Conservation (phyloP, 2,329 filamentous ascomycete species). For the Chrysoporthe deuterocubensis region DNA sequence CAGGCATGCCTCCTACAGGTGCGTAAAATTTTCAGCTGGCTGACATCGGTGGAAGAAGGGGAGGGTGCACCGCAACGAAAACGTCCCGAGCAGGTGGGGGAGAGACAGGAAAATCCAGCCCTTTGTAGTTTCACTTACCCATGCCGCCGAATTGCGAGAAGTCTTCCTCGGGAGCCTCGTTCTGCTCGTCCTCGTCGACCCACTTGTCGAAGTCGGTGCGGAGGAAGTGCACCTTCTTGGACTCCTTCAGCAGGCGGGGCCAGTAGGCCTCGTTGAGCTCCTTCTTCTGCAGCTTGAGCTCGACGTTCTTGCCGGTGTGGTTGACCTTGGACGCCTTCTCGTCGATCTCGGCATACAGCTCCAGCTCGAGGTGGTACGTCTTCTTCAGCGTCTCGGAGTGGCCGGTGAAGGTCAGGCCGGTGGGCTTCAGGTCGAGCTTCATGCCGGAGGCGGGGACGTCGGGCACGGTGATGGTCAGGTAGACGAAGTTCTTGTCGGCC, state of each 20-base stretch:
- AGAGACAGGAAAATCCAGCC: slow-evolving; percentile 14
- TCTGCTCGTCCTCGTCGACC: slow-evolving; percentile 98
- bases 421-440: slow-evolving; percentile 82
- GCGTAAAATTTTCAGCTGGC: slow-evolving; percentile 31
- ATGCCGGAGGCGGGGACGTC: slow-evolving; percentile 78
- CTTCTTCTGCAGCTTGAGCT: slow-evolving; percentile 96
- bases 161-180: slow-evolving; percentile 85
- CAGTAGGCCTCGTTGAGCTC: slow-evolving; percentile 93
- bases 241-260: slow-evolving; percentile 90
- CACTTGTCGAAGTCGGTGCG: slow-evolving; percentile 99
- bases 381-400: slow-evolving; percentile 82
- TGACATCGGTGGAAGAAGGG: background rate
- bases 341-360: slow-evolving; percentile 92
- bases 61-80: slow-evolving; percentile 11
- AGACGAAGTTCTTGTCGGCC: slow-evolving; percentile 88
- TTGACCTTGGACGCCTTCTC: slow-evolving; percentile 79
- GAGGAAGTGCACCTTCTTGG: slow-evolving; percentile 89
- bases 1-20: slow-evolving; percentile 56
- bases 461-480: slow-evolving; percentile 86
- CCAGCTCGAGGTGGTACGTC: slow-evolving; percentile 83
- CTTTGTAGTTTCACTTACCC: slow-evolving; percentile 49
- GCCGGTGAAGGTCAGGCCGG: slow-evolving; percentile 79
- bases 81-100: background rate
- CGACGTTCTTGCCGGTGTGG: slow-evolving; percentile 86
- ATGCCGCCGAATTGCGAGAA: slow-evolving; percentile 69